Conservation (phyloP, 2,329 filamentous ascomycete species). For the Cytospora paraplurivora region DNA sequence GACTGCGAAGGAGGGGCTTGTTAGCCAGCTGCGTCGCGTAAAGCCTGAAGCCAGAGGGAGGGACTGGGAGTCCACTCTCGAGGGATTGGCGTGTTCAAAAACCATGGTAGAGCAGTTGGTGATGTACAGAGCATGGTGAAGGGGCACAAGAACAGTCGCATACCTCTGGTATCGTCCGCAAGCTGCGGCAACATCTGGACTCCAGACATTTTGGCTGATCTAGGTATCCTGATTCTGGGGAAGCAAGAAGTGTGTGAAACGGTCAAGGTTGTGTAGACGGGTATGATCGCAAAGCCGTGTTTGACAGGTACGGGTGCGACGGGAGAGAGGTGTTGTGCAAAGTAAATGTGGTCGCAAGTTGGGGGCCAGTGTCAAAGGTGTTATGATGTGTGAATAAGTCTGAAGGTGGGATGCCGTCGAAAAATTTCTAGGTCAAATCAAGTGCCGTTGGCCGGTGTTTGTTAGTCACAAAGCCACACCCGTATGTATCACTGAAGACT, state of each 20-base stretch:
- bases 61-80: background rate
- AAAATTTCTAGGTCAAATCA: constrained; percentile 23
- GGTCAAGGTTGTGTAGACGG: constrained; percentile 4
- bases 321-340: constrained; percentile 4
- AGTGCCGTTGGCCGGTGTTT: constrained; percentile 12
- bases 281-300: constrained; percentile 5
- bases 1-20: constrained; percentile 56
- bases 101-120: background rate
- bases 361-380: constrained; percentile 9
- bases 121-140: background rate
- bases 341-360: constrained; percentile 2
- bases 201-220: constrained; percentile 42
- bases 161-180: constrained; percentile 49
- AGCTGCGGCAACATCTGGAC: constrained; percentile 44
- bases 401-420: constrained; percentile 2
- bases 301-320: constrained; percentile 14
- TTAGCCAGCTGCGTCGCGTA: constrained; percentile 31
- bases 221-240: constrained; percentile 15
- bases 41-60: background rate
- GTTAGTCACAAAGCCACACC: constrained; percentile 18
- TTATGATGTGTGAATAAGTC: background rate
- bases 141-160: background rate
- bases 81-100: constrained; percentile 3
- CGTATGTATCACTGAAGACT: constrained; percentile 16
- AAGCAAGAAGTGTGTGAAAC: constrained; percentile 15